These are phyloP conservation scores for Cercospora sp. DNA, from an alignment of 2,329 filamentous ascomycete species.

Conservation along the genomic window DNA sequence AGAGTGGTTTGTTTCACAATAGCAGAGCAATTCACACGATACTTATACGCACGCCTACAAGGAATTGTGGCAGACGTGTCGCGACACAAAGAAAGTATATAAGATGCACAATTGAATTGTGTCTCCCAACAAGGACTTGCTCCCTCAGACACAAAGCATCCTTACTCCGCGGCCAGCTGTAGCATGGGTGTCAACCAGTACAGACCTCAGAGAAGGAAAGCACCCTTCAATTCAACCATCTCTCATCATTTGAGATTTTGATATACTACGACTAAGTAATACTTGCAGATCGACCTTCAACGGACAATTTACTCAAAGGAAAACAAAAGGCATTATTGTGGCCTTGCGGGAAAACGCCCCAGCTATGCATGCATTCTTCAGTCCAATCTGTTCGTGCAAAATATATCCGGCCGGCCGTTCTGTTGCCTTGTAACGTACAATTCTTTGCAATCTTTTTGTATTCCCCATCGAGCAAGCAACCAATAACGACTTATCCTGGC, in stretches of 20 bases:
- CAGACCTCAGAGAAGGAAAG: neutral
- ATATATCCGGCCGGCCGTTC: conserved; percentile 4
- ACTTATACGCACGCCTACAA: neutral
- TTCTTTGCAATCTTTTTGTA: neutral
- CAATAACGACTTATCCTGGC: neutral
- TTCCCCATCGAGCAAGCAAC: neutral
- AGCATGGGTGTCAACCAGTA: neutral
- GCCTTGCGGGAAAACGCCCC: neutral
- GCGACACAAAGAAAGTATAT: no score
- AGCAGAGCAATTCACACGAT: neutral
- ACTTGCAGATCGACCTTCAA: conserved; percentile 1
- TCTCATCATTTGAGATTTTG: neutral
- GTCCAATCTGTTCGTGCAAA: neutral
- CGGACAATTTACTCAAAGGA: neutral
- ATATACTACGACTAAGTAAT: conserved; percentile 3
- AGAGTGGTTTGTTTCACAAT: neutral
- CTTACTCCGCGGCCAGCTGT: neutral
- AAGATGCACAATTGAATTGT: no score
- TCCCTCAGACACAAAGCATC: no score
- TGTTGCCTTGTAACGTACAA: conserved; percentile 5
- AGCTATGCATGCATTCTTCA: neutral
- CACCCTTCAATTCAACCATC: neutral
- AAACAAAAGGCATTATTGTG: neutral
- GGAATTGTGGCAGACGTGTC: no score
- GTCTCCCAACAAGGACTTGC: no score